Base-by-base conservation (phyloP, 257 asterid species). In the Haberlea rhodopensis region DNA sequence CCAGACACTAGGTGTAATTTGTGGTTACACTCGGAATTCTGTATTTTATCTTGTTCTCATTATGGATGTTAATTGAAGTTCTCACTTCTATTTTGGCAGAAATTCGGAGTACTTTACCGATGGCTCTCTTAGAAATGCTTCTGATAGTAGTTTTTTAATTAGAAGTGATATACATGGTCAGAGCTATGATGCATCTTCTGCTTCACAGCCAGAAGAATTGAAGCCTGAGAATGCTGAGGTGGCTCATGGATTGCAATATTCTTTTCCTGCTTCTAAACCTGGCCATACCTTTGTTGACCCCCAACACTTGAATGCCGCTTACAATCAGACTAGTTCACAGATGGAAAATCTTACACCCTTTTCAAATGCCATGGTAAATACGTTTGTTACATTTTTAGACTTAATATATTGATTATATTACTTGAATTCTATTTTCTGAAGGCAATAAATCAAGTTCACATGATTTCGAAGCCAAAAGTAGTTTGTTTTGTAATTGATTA, bases 71-170 rank as follows among this genome's bases (percentile, higher is more conserved):
- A 26, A 21, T 53, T 52, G 24, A 69, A 52, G 16, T 54, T 29
- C n/a, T 60, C 60, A 28, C 28, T 53, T 67, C 18, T 55, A 48
- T 58, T 49, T 63, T 72, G 23, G 82, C 99, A 94, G 95, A 75
- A 82, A 72, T 71, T 71, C 91, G 0, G 91, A 90, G 60, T 90
- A 86, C 68, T 90, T 82, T 76, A 89, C 67, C 26, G 97, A 86
- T 2, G 95, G 80, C 68, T 79, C 95, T 60, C 78, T 78, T 58
- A 69, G 89, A 74, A 82, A 82, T 82, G 82, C 80, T 32, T 64
- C 95, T 45, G 95, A 86, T 70, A 86, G 84, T 79, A 80, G 78
- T 78, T 66, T 92, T 67, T 82, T 74, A 83, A 88, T 81, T 54
- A 74, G 92, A 82, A 76, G 83, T 71, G 85, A 78, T 73, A 73